phyloP scores from a whole-genome alignment of 768 basidiomycete species.

The Botryobasidium botryosum region DNA sequence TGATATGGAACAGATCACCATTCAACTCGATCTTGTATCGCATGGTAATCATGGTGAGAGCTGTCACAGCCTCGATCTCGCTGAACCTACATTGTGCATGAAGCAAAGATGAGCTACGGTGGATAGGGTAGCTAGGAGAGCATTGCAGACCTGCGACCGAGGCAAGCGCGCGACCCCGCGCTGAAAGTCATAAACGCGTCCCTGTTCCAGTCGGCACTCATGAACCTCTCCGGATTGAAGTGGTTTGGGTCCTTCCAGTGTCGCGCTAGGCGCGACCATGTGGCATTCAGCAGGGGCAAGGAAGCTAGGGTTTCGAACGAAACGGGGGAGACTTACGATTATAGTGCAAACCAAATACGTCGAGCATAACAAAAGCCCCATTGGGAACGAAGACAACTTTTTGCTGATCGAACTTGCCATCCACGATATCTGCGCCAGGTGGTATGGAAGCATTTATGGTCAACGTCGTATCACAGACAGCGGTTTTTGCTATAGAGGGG shows the following conservation, averaged over 20 bases:
- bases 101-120: too few species aligned
- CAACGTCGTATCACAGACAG: not conserved
- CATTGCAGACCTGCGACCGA: slow-evolving; percentile 5
- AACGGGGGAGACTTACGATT: slow-evolving; percentile 5
- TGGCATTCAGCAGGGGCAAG: too few species aligned
- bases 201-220: slow-evolving; percentile 2
- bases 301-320: too few species aligned
- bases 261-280: too few species aligned
- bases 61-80: slow-evolving; percentile 5
- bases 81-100: slow-evolving; percentile 4
- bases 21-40: slow-evolving; percentile 1
- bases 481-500: not conserved
- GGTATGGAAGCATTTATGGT: not conserved
- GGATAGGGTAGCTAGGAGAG: not conserved
- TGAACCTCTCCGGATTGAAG: slow-evolving; percentile 5
- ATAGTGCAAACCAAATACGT: not conserved
- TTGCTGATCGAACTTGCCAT: too few species aligned
- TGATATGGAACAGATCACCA: not conserved
- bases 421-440: too few species aligned
- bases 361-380: not conserved
- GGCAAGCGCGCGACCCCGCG: slow-evolving; percentile 1
- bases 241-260: too few species aligned
- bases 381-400: slow-evolving; percentile 1
- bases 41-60: not conserved
- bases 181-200: slow-evolving; percentile 8